Base-by-base conservation (phyloP, 306 rosid species). In the Lathyrus oleraceus region DNA sequence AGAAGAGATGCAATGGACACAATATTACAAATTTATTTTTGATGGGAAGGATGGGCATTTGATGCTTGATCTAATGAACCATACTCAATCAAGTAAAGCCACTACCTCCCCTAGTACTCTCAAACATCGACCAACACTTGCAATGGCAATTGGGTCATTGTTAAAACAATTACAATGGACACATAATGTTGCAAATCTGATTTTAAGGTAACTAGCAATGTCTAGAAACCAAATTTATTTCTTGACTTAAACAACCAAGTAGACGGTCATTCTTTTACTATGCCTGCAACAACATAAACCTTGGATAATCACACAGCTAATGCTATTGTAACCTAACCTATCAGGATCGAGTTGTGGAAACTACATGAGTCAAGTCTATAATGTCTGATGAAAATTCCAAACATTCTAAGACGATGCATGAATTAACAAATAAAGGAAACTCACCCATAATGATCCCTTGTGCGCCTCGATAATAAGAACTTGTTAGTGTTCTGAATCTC, bases 391-490 rank as follows among this genome's bases (percentile, higher is more conserved):
- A 25, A 25, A 25, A 25, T 3, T 25, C 28, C 28, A 25, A 25
- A 25, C 28, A 25, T 25, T 25, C 28, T 25, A 25, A 4, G 14
- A 36, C 35, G 7, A 20, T n/a, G 12, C 3, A 19, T 19, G 15
- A 69, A 48, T 10, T 39, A 49, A 44, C 7, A 30, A 5, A 61
- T 30, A 73, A 39, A n/a, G 42, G 69, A 71, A 75, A 83, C 88
- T 67, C 77, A 85, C 98, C 96, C 96, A 89, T 89, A 67, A 92
- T 88, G 79, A 92, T 84, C 65, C 96, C 98, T 80, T 89, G 98
- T 1, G 98, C 98, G 28, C 98, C 98, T 73, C 96, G 81, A 82
- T 92, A 92, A 72, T 92, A 92, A 54, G 98, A 92, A 78, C 98
- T 88, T n/a, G 96, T 92, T 77, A 92, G 68, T 63, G 98, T 92